These are phyloP conservation scores for Cercospora sesami DNA, from an alignment of 2,329 filamentous ascomycete genomes.

Conservation along the genomic window DNA sequence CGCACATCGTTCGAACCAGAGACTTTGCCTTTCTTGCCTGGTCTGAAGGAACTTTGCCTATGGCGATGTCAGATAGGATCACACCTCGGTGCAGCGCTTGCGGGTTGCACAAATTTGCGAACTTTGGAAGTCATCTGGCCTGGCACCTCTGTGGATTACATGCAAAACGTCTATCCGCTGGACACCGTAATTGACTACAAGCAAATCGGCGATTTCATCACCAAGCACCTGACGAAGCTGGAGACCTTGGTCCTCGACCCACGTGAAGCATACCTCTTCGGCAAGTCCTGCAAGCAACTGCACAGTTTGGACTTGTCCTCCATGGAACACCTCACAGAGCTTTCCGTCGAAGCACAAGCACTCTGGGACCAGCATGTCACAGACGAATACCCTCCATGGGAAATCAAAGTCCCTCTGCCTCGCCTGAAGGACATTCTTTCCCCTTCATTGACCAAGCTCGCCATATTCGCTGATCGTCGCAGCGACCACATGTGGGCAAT, in stretches of 20 bases:
- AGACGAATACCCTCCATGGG: not conserved
- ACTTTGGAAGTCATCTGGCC: not conserved
- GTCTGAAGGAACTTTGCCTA: not conserved
- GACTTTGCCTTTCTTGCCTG: too few species aligned
- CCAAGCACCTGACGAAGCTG: not conserved
- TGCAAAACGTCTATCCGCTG: not conserved
- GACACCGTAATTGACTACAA: not conserved
- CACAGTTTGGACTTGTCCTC: not conserved
- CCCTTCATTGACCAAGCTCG: not conserved
- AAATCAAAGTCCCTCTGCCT: not conserved
- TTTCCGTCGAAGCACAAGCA: not conserved
- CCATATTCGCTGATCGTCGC: not conserved
- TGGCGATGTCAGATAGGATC: too few species aligned
- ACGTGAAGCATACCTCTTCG: not conserved
- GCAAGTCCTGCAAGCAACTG: not conserved
- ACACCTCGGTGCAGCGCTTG: not conserved
- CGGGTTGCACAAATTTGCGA: not conserved
- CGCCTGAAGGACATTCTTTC: not conserved
- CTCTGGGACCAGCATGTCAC: not conserved
- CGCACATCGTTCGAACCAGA: too few species aligned
- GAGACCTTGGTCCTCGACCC: not conserved
- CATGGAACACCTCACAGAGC: not conserved
- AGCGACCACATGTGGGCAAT: not conserved
- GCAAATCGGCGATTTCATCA: not conserved
- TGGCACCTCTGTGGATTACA: not conserved